A percentile compares a stretch with the other conserved stretches of the same genome.
These are phyloP conservation scores for Taxillus chinensis DNA, from an alignment of 164 flowering plant species.

Conservation along the genomic window DNA sequence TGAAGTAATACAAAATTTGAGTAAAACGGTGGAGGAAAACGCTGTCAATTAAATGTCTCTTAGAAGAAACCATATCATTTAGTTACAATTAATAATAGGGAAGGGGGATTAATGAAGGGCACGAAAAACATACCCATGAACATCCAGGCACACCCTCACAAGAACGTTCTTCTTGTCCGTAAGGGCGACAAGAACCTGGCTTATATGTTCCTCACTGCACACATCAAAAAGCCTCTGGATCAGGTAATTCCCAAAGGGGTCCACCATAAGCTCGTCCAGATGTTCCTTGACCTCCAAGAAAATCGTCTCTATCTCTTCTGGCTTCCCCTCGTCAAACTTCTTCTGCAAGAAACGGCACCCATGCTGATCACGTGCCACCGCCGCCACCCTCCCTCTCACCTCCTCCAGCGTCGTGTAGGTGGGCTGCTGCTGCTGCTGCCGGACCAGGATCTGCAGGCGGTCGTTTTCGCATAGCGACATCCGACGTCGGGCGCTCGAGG, in stretches of 20 bases:
- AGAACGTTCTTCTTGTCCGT: not conserved
- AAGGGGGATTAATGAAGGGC: no score
- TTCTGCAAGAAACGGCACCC: not conserved
- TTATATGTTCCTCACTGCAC: not conserved
- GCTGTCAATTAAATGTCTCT: no score
- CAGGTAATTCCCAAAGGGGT: not conserved
- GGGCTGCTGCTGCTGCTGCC: no score
- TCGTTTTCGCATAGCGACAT: no score
- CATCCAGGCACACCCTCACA: not conserved
- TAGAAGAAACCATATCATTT: no score
- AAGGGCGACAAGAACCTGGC: not conserved
- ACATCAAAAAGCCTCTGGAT: not conserved
- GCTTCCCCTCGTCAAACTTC: not conserved
- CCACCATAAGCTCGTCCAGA: not conserved
- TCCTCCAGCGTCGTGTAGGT: not conserved
- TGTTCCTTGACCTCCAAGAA: not conserved
- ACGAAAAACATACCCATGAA: not conserved
- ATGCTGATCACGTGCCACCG: not conserved
- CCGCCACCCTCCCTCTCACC: not conserved
- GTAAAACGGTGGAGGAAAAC: no score
- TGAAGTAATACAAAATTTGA: no score
- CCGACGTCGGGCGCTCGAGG: no score
- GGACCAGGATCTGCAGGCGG: no score
- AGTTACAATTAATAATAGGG: no score
- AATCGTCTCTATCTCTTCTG: not conserved